phyloP scores from a whole-genome alignment of 345 rosid genomes.

The Sapria himalayana region DNA sequence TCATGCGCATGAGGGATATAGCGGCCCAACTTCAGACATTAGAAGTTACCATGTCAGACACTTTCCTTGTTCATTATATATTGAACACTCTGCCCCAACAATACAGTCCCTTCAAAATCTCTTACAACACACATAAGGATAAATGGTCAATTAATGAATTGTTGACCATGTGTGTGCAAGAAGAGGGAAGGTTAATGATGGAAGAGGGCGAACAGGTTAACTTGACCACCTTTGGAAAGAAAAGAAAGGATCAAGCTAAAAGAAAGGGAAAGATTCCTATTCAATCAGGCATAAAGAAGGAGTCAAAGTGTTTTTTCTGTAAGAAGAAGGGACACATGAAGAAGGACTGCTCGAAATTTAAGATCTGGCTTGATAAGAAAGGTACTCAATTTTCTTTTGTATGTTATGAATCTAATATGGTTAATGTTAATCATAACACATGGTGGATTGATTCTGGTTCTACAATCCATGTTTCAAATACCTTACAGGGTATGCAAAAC shows the following conservation, averaged over 20 bases:
- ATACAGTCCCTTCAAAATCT: slow-evolving; percentile 4
- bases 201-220: background rate
- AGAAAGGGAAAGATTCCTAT: background rate
- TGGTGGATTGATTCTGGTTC: slow-evolving; percentile 5
- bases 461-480: too few relatives aligned
- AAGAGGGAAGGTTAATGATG: background rate
- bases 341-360: background rate
- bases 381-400: background rate
- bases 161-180: slow-evolving; percentile 7
- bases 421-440: background rate
- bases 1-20: too few relatives aligned
- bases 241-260: background rate
- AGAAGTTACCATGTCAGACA: background rate
- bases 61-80: background rate
- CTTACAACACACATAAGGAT: slow-evolving; percentile 3
- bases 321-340: background rate
- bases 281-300: background rate
- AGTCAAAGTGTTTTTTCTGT: background rate
- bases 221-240: background rate
- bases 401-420: slow-evolving; percentile 2
- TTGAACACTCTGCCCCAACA: background rate
- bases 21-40: background rate
- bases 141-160: slow-evolving; percentile 7
- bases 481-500: background rate
- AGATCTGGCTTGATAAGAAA: background rate